Percentiles rank a stretch among this genome's conserved stretches.
Evolutionary conservation across 73 alveolate species (phyloP).

Genomic region (Breviolum minutum): DNA sequence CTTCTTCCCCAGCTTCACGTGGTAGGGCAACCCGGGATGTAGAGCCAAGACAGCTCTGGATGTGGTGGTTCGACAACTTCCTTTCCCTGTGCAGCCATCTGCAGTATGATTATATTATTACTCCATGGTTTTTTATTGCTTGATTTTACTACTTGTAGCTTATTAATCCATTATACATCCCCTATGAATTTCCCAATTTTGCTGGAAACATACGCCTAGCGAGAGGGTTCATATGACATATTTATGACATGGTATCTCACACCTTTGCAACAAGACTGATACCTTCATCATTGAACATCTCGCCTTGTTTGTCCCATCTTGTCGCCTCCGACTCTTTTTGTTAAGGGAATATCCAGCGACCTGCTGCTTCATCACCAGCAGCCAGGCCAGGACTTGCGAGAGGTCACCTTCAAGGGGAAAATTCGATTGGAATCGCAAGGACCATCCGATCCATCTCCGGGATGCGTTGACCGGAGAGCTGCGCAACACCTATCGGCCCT

Average conservation of each 20-base stretch:
- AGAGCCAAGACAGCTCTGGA: too few species aligned
- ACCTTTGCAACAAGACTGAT: too few species aligned
- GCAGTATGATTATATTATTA: too few species aligned
- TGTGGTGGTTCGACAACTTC: too few species aligned
- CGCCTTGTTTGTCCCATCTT: neutral
- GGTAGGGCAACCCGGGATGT: neutral
- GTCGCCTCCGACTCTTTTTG: neutral
- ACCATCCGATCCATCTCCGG: slow-evolving; percentile 79
- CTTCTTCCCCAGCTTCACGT: slow-evolving; percentile 87
- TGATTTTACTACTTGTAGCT: too few species aligned
- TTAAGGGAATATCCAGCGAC: slow-evolving; percentile 80
- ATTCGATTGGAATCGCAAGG: neutral
- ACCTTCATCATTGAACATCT: neutral
- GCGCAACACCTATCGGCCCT: slow-evolving; percentile 79
- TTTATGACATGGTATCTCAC: too few species aligned
- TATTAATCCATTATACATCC: too few species aligned
- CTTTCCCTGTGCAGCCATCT: too few species aligned
- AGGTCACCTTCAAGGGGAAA: neutral
- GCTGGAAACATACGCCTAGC: too few species aligned
- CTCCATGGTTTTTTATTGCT: too few species aligned
- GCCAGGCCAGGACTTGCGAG: slow-evolving; percentile 24
- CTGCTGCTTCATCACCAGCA: slow-evolving; percentile 93
- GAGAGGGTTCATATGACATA: too few species aligned
- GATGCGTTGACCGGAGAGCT: slow-evolving; percentile 64
- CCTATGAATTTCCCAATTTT: too few species aligned